Evolutionary conservation across 1,284 basidiomycete species (phyloP).

Genomic region (Sanguinoderma infundibulare): DNA sequence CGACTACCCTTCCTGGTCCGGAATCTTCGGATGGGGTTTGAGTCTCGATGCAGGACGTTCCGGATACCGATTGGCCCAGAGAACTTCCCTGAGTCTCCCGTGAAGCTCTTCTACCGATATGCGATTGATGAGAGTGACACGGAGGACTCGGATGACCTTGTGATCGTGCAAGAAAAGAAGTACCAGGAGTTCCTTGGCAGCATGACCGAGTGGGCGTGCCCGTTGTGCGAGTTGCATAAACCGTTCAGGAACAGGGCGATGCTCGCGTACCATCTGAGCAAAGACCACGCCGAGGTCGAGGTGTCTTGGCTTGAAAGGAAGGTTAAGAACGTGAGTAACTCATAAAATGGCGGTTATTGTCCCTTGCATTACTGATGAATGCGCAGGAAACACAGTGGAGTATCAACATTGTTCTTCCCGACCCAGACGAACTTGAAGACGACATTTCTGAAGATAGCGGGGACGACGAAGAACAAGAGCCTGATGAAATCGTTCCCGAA

Average conservation of each 20-base stretch:
- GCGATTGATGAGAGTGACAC: slow-evolving; percentile 8
- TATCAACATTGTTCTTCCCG: slow-evolving; percentile 22
- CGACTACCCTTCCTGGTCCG: slow-evolving; percentile 57
- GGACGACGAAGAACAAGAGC: not conserved
- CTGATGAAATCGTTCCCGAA: not conserved
- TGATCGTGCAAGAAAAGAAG: slow-evolving; percentile 6
- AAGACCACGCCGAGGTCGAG: slow-evolving; percentile 55
- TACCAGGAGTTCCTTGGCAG: slow-evolving; percentile 21
- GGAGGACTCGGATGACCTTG: slow-evolving; percentile 12
- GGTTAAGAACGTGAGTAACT: slow-evolving; percentile 10
- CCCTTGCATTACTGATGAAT: not conserved
- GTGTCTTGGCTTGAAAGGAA: slow-evolving; percentile 46
- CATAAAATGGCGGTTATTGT: not conserved
- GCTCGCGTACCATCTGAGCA: slow-evolving; percentile 56
- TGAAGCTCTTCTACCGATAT: slow-evolving; percentile 39
- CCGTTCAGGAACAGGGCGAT: slow-evolving; percentile 51
- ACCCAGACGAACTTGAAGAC: slow-evolving; percentile 19
- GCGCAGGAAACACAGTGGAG: slow-evolving; percentile 19
- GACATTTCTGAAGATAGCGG: slow-evolving; percentile 5
- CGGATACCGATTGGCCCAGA: slow-evolving; percentile 19
- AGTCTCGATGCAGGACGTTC: slow-evolving; percentile 6
- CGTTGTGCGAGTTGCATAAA: slow-evolving; percentile 60
- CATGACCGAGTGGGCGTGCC: slow-evolving; percentile 55
- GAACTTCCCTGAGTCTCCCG: slow-evolving; percentile 18
- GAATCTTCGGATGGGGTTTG: slow-evolving; percentile 47